Base-by-base conservation (phyloP, 129 eudicot genomes). In the Smallanthus sonchifolius region DNA sequence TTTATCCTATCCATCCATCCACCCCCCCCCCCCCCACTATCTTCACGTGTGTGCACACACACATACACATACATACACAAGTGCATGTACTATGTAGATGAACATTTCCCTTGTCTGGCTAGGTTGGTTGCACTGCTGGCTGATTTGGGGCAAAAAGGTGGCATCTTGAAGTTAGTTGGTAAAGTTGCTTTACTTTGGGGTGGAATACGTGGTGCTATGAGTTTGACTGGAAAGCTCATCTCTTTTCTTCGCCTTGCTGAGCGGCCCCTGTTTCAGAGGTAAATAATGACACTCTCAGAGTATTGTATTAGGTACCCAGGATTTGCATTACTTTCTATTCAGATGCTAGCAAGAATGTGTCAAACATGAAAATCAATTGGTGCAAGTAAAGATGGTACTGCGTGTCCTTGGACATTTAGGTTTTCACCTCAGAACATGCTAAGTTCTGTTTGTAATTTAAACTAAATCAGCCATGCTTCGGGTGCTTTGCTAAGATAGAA, bases 131-230 rank as follows among this genome's bases (percentile, higher is more conserved):
- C 94, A 28, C 55, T 94, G 90, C 79, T 94, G 78, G 83, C 99
- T 34, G 97, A 83, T 82, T 78, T 88, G 83, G 97, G 96, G 70
- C 99, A 94, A 74, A 88, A 43, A 77, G 99, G 99, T 45, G 99
- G 99, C 59, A 74, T 87, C 61, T 75, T 94, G 83, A 91, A 36
- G 66, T 73, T 94, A 69, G 88, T 94, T 54, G 94, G 93, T 40
- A 94, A 91, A 82, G 40, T 87, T 67, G 99, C 97, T 55, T 79
- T 94, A 75, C 96, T 94, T 79, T 94, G 97, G 96, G 99, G 99
- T 74, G 97, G 97, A 45, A 75, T 94, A 80, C 94, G 99, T 28
- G 99, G 99, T 83, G 97, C 97, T 65, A 75, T 91, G 86, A 94
- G 99, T 85, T 86, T 94, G 78, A 88, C 85, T 35, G 92, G 87